Base-by-base conservation (phyloP, 148 eudicot species). In the Amaranthus cruentus region DNA sequence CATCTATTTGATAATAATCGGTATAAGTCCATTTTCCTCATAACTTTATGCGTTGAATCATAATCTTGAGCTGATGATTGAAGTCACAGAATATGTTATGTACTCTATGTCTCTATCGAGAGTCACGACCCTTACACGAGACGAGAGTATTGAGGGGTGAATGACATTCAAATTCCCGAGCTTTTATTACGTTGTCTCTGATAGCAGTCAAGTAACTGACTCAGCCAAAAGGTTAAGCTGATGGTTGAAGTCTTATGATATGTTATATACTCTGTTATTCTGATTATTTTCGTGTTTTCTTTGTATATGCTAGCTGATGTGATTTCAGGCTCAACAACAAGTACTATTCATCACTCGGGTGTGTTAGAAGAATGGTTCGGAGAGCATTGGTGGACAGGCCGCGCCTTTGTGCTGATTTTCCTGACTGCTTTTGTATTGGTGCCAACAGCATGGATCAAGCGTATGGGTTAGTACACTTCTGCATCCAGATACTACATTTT, bases 1-100 rank as follows among this genome's bases (percentile, higher is more conserved):
- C 1, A 87, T 91, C 54, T 94, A 91, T 75, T 79, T 91, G 90
- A 94, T 94, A 46, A 94, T 94, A 12, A 89, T 89, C 51, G 97
- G 98, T 91, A 79, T 44, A 63, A 8, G 51, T 53, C 55, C 47
- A 66, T 47, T 43, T 9, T 42, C 13, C 44, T 46, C 3, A 44
- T 77, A 28, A 2, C 38, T 28, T 28, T 28, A 28, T 28, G 38
- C 38, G 38, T 28, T 2, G 38, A 28, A 28, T 28, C 47, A 13
- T 61, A 9, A 0, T 61, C 7, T 48, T 10, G 10, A 28, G 38
- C 2, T 28, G 38, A 28, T 28, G 38, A 0, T 28, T 28, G 38
- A 28, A 28, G 38, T 28, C 38, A 28, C 38, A 28, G 1, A 28
- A 28, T 28, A 28, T 28, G 38, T 28, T 28, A 28, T 28, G 38